Evolutionary conservation across 768 basidiomycete species (phyloP), one percentile per base, ranked within the genome.

Genomic region (Porphyrellus cyaneotinctus): DNA sequence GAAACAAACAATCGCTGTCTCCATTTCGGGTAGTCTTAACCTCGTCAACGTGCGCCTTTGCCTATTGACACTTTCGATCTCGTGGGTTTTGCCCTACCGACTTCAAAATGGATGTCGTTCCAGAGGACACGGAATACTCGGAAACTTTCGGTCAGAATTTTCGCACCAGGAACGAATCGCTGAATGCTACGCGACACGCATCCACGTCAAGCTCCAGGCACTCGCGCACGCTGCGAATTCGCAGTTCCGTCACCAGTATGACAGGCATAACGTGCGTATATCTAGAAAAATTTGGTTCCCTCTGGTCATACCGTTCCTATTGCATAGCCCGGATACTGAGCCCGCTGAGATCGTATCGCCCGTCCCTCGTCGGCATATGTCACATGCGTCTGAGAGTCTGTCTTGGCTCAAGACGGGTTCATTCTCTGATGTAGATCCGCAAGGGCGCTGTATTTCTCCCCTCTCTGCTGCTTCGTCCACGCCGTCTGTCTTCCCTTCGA

Each of bases 361-460:
- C 2, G 76, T 81, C 23, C 86, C 86, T n/a, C 81, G 79, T 12
- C 74, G 83, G 51, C 83, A 87, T 61, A 73, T 83, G 49, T 71
- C 88, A 9, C 84, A 87, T 51, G 76, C 74, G 37, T 74, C 76
- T 12, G 79, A 82, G 38, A 81, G 79, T 53, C 78, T 78, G 47
- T 76, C 79, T 42, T 86, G 85, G 86, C 75, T 87, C 14, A 75
- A 74, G 31, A 43, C 56, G 6, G 53, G 75, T 67, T 6, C 75
- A 72, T 28, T 75, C 73, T 14, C 67, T 66, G 48, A 83, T 75
- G 77, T 76, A 2, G 67, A 64, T 38, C 23, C 47, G 38, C 59
- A 52, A 18, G 76, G 80, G 0, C 78, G 78, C 23, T 69, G 72
- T 12, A 62, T 69, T 3, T 79, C 81, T 2, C 81, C 80, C 8